Conservation (phyloP, 2,329 filamentous ascomycete genomes). For the Canariomyces notabilis region DNA sequence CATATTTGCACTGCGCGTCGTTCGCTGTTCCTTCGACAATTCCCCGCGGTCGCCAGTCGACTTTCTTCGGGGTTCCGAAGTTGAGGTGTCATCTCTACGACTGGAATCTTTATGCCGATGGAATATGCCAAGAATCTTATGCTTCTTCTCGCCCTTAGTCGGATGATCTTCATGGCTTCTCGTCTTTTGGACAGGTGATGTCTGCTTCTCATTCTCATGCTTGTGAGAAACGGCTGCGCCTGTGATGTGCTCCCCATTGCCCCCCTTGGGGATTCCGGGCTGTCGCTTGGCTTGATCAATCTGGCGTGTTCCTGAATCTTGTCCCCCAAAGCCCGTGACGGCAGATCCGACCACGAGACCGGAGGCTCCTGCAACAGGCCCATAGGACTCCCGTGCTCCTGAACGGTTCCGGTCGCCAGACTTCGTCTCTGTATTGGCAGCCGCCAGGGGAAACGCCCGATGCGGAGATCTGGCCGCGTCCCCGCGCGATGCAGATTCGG, state of each 20-base stretch:
- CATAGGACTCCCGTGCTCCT: not conserved
- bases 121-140: conserved; percentile 24
- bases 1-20: not conserved
- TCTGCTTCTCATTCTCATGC: conserved; percentile 3
- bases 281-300: not conserved
- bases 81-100: conserved; percentile 4
- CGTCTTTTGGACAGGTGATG: conserved; percentile 7
- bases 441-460: conserved; percentile 14
- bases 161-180: conserved; percentile 9
- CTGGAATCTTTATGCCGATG: conserved; percentile 20
- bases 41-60: conserved; percentile 1
- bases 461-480: not conserved
- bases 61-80: conserved; percentile 3
- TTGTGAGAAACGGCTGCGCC: conserved; percentile 2
- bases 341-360: conserved; percentile 13
- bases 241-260: not conserved
- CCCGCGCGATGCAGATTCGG: not conserved
- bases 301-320: not conserved
- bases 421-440: not conserved
- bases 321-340: conserved; percentile 1
- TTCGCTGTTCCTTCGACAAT: not conserved
- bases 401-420: not conserved
- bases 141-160: conserved; percentile 16
- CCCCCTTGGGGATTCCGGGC: not conserved
- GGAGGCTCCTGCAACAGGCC: conserved; percentile 8